phyloP scores from a whole-genome alignment of 1,284 basidiomycete genomes.

The Athelia psychrophila region DNA sequence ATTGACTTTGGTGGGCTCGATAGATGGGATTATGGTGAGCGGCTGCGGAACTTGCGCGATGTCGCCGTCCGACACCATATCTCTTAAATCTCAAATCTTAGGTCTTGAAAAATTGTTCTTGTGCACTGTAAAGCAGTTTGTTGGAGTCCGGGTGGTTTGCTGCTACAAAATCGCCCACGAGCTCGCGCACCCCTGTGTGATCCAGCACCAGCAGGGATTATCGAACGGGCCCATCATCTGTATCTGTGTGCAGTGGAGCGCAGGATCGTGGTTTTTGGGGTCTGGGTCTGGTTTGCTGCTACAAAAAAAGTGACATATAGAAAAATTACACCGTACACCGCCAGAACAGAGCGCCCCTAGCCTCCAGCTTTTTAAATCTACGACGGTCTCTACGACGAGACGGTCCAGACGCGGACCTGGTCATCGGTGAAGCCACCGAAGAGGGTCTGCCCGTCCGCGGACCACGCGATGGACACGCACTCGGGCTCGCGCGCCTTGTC shows the following conservation, averaged over 20 bases:
- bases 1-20: constrained; percentile 76
- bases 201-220: no score
- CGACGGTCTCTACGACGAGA: constrained; percentile 60
- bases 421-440: constrained; percentile 96
- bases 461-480: constrained; percentile 98
- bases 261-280: constrained; percentile 29
- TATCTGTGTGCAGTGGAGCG: no score
- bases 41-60: constrained; percentile 59
- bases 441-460: constrained; percentile 95
- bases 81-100: no score
- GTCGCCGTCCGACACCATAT: no score
- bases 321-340: neutral
- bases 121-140: no score
- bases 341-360: neutral
- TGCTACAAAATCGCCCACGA: no score
- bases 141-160: no score
- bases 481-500: constrained; percentile 87
- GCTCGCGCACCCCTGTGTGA: no score
- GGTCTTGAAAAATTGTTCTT: no score
- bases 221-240: no score
- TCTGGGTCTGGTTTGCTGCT: no score
- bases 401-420: constrained; percentile 90
- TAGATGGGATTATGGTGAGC: constrained; percentile 64
- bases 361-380: constrained; percentile 9
- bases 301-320: constrained; percentile 12